Evolutionary conservation across 768 basidiomycete genomes (phyloP), one percentile per base, ranked within the genome.

Genomic region (Suillus brevipes): DNA sequence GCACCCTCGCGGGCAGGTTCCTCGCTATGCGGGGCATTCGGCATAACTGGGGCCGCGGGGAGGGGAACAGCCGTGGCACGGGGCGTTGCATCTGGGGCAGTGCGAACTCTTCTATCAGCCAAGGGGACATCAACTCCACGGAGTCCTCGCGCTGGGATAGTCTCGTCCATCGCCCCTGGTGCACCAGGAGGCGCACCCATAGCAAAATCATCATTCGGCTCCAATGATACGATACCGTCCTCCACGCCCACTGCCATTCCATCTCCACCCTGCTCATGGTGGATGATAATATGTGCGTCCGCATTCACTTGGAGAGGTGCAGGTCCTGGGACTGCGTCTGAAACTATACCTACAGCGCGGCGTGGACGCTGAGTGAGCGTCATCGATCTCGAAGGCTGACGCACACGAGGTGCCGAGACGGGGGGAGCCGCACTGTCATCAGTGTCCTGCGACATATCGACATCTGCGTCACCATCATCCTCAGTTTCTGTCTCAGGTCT

Each of bases 181-280:
- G 94, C 92, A 45, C 92, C 92, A 10, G 94, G 94, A 2, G 93
- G 93, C 0, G 93, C 93, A 56, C 93, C 93, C 89, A 94, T 92
- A 6, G 89, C 91, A 68, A 94, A 91, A 74, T 92, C 91, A 69
- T 95, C 93, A 66, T 93, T 93, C n/a, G 86, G 83, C 47, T 92
- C 90, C 49, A 93, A 77, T 4, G 85, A 85, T 8, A 91, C 91
- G 47, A 93, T 87, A 1, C 89, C 91, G 65, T 90, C 90, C 62
- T 91, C 90, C 16, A 91, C 89, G 0, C 85, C 84, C 36, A 75
- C 74, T 9, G 77, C 72, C 10, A 84, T 85, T 6, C 77, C 80
- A 0, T 81, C 85, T 43, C 68, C 70, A 7, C 77, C 82, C n/a
- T 74, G 78, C 14, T 77, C 81, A 43, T 82, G 77, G 63, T 83